phyloP scores from a whole-genome alignment of 176 grass and related monocot species.

The Eremochloa ophiuroides region DNA sequence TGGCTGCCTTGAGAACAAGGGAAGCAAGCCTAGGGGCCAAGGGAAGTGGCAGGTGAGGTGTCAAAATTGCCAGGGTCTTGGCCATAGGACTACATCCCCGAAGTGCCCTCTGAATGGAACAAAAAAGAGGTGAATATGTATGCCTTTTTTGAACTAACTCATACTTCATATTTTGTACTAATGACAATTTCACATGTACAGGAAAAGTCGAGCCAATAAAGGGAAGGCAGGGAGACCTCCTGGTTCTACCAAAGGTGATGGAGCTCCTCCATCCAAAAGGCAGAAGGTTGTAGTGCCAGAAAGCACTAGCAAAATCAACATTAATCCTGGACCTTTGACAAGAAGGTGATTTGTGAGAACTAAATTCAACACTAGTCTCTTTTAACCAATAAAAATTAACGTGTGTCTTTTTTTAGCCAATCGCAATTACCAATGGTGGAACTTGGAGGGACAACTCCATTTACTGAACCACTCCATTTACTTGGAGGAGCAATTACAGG shows the following conservation, averaged over 20 bases:
- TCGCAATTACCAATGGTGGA: too few species aligned
- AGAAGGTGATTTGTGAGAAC: background rate
- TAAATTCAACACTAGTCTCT: background rate
- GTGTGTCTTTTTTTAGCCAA: too few species aligned
- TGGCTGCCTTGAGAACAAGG: background rate
- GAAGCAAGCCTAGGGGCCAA: background rate
- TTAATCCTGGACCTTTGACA: too few species aligned
- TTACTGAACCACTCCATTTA: too few species aligned
- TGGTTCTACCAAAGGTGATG: background rate
- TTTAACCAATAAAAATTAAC: too few species aligned
- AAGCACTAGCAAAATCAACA: too few species aligned
- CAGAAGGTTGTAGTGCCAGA: background rate
- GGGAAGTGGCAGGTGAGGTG: background rate
- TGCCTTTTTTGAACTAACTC: background rate
- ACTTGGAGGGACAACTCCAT: too few species aligned
- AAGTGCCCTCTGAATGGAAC: background rate
- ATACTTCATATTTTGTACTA: background rate
- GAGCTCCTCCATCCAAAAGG: background rate
- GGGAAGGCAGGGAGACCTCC: background rate
- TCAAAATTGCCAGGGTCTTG: background rate
- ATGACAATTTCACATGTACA: background rate
- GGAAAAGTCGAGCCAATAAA: background rate
- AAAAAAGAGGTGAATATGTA: background rate
- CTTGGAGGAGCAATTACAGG: too few species aligned
- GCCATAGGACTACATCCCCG: background rate